Base-by-base conservation (phyloP, 2,329 filamentous ascomycete genomes). In the Cytospora piceicola region DNA sequence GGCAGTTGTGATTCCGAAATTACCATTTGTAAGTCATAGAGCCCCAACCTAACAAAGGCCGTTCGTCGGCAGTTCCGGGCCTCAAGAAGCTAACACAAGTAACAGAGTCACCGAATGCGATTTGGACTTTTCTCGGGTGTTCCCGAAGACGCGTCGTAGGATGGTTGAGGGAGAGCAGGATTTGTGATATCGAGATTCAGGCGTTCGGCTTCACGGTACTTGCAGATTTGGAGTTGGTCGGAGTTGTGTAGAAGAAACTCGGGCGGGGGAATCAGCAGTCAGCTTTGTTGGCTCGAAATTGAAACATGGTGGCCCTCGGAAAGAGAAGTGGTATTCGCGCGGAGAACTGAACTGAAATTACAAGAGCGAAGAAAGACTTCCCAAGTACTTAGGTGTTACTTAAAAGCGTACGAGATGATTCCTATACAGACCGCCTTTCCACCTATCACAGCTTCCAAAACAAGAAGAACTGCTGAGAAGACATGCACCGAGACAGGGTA, bases 1-100 rank as follows among this genome's bases (percentile, higher is more conserved):
- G 75, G 93, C 86, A 54, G 95, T 99, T 64, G 91, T 99, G 66
- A 95, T 99, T 76, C 95, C 95, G 51, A 99, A 99, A 81, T 82
- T 99, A 71, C 95, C 95, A 71, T 94, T 92, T 76, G 94, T 98
- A 84, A 78, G 94, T 88, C 70, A 53, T 59, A 24, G 61, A 59
- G 49, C 42, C 24, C n/a, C n/a, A n/a, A n/a, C n/a, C 20, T 12
- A 12, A 3, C 51, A 34, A 46, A 14, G 36, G 53, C 42, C 22
- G n/a, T 14, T 15, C 29, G 22, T 3, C 22, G 6, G 46, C n/a
- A 12, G 6, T 12, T 24, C n/a, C 46, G n/a, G 24, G 46, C 17
- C 42, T 22, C 46, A 70, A 72, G 69, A 72, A 58, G 29, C 64
- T 64, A 55, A 68, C 61, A 62, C 24, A n/a, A 17, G 24, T 36